Evolutionary conservation across 495 filamentous ascomycete species (phyloP).

Genomic region (Aspergillus diversus): DNA sequence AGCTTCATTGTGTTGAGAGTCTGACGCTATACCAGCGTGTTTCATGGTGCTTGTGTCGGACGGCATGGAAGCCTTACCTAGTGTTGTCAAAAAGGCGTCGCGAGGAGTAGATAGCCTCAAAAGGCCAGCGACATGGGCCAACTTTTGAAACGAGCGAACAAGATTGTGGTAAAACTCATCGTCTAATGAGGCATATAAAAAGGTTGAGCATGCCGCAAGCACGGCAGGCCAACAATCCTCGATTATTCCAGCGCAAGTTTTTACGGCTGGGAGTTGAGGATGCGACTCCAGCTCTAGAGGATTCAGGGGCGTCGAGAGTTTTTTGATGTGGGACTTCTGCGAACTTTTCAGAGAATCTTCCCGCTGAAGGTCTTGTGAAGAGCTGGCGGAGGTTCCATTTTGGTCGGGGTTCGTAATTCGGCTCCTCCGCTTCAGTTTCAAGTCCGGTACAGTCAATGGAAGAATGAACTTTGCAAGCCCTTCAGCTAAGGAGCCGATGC

Average conservation of each 20-base stretch:
- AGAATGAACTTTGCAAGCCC: slow-evolving; percentile 91
- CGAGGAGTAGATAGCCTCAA: slow-evolving; percentile 81
- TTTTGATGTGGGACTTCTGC: slow-evolving; percentile 52
- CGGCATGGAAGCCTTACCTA: slow-evolving; percentile 91
- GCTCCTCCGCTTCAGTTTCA: slow-evolving; percentile 57
- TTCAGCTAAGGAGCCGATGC: slow-evolving; percentile 86
- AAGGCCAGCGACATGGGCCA: slow-evolving; percentile 92
- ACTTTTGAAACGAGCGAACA: slow-evolving; percentile 93
- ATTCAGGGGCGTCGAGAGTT: slow-evolving; percentile 73
- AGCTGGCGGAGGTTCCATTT: slow-evolving; percentile 40
- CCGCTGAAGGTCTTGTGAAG: slow-evolving; percentile 46
- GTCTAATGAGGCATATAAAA: slow-evolving; percentile 87
- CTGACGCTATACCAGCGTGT: slow-evolving; percentile 36
- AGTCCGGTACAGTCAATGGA: slow-evolving; percentile 76
- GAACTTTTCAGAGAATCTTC: slow-evolving; percentile 32
- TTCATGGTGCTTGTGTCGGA: slow-evolving; percentile 61
- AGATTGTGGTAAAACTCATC: slow-evolving; percentile 93
- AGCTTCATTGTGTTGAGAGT: slow-evolving; percentile 27
- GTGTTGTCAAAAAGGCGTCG: slow-evolving; percentile 91
- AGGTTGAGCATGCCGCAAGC: slow-evolving; percentile 91
- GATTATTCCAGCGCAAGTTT: slow-evolving; percentile 77
- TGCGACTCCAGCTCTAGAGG: slow-evolving; percentile 74
- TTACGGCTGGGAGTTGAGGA: slow-evolving; percentile 68
- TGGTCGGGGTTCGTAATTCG: slow-evolving; percentile 39
- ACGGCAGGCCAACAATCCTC: slow-evolving; percentile 95